These are phyloP conservation scores for Nicotiana attenuata DNA, from an alignment of 257 asterid species.

Conservation along the genomic window DNA sequence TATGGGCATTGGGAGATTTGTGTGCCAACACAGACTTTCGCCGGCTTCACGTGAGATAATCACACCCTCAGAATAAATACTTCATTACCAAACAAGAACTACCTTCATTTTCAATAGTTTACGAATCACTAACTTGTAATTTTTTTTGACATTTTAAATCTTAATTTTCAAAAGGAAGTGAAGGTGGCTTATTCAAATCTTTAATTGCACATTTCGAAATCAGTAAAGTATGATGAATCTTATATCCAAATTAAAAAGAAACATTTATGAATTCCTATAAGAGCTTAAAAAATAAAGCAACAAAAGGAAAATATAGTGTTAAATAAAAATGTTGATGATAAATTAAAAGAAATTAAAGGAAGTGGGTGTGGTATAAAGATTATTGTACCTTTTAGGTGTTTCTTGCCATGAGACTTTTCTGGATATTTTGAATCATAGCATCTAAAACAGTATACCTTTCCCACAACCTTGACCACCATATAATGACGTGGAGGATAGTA, in stretches of 20 bases:
- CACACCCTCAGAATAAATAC: too few relatives aligned
- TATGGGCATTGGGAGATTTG: too few relatives aligned
- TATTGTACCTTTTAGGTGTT: neutral
- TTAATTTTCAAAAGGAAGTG: too few relatives aligned
- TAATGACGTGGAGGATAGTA: conserved; percentile 38
- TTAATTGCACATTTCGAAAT: too few relatives aligned
- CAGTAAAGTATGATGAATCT: too few relatives aligned
- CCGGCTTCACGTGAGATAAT: too few relatives aligned
- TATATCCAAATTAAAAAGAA: too few relatives aligned
- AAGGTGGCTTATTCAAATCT: too few relatives aligned
- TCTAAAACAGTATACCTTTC: conserved; percentile 59
- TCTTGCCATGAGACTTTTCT: neutral
- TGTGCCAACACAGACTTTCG: too few relatives aligned
- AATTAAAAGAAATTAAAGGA: neutral
- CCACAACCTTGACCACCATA: conserved; percentile 49
- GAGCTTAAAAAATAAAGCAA: neutral
- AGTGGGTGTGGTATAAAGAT: too few relatives aligned
- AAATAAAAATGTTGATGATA: neutral
- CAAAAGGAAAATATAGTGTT: neutral
- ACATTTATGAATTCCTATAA: neutral
- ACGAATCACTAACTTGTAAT: neutral
- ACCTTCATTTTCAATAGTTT: too few relatives aligned
- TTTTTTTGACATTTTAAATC: neutral
- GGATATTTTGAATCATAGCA: conserved; percentile 32
- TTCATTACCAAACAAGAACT: too few relatives aligned